A percentile compares a stretch with the other conserved stretches of the same genome.
Conservation (phyloP, 2,329 filamentous ascomycete species). For the Madurella mycetomatis region DNA sequence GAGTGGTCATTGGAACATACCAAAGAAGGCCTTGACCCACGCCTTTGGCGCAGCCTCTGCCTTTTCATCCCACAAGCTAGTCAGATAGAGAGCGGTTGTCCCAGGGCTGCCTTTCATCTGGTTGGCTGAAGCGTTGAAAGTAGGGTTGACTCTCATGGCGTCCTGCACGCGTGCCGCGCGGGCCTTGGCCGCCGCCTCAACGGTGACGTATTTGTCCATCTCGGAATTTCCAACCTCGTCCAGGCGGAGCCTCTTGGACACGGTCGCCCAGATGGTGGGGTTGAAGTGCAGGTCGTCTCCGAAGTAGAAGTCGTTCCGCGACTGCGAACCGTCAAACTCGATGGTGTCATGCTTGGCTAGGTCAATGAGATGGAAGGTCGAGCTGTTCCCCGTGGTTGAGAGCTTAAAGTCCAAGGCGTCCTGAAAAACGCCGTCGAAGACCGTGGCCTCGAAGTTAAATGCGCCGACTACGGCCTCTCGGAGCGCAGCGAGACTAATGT, state of each 20-base stretch:
- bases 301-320: slow-evolving; percentile 30
- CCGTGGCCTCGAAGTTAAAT: slow-evolving; percentile 18
- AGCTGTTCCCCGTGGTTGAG: slow-evolving; percentile 28
- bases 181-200: slow-evolving; percentile 20
- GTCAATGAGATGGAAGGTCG: slow-evolving; percentile 30
- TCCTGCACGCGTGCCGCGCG: slow-evolving; percentile 17
- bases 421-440: slow-evolving; percentile 24
- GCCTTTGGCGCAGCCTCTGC: slow-evolving; percentile 17
- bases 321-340: slow-evolving; percentile 34
- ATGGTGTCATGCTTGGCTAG: slow-evolving; percentile 28
- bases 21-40: slow-evolving; percentile 21
- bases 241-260: slow-evolving; percentile 17
- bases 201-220: slow-evolving; percentile 20
- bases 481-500: slow-evolving; percentile 19
- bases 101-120: slow-evolving; percentile 17
- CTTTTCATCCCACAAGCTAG: slow-evolving; percentile 19
- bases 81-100: slow-evolving; percentile 21
- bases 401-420: slow-evolving; percentile 25
- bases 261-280: slow-evolving; percentile 26
- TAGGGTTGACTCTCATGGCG: slow-evolving; percentile 14
- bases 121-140: slow-evolving; percentile 15
- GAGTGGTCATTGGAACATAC: slow-evolving; percentile 16
- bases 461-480: slow-evolving; percentile 15
- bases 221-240: slow-evolving; percentile 13
- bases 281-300: slow-evolving; percentile 32